Evolutionary conservation across 768 basidiomycete species (phyloP), one percentile per base, ranked within the genome.

Genomic region (Nidularia pulvinata): DNA sequence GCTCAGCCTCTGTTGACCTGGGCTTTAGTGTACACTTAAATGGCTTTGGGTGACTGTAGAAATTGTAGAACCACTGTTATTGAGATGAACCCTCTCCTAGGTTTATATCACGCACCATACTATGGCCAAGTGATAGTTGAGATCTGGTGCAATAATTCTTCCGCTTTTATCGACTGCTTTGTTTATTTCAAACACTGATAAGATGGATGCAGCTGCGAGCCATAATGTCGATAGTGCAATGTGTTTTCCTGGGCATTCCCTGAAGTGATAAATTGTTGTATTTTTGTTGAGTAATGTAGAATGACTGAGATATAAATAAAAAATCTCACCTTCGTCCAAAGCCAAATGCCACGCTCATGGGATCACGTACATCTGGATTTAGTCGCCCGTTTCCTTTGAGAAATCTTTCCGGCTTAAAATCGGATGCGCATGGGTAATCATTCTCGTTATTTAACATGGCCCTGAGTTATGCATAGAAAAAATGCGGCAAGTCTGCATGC

Each of bases 341-440:
- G 19, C 60, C 59, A 39, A 57, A 59, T 25, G 46, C 43, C 1
- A 49, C 36, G 42, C 37, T 3, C 14, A 25, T 33, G 7, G 59
- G 59, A 53, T 61, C 51, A n/a, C 37, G 32, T 11, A 55, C 36
- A 11, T 48, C 33, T 13, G 35, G 33, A 36, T 57, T 51, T 22
- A 61, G 36, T 42, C 55, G 51, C 7, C 51, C 57, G 34, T 58
- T 52, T 30, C 25, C 25, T 30, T 55, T 58, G 39, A 57, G 19
- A 39, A 58, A 57, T n/a, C 59, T 37, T 30, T 60, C 58, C 14
- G 58, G 54, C 11, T 52, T 60, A 56, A 60, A 58, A 30, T 37
- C 22, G 19, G 34, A 45, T n/a, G 59, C 58, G 10, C 59, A 54
- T n/a, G 59, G 59, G 48, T 59, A 59, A 6, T 54, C 16, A 10